Percentiles rank a stretch among this genome's conserved stretches.
These are phyloP conservation scores for Neonectria hederae DNA, from an alignment of 2,329 filamentous ascomycete species.

Conservation along the genomic window DNA sequence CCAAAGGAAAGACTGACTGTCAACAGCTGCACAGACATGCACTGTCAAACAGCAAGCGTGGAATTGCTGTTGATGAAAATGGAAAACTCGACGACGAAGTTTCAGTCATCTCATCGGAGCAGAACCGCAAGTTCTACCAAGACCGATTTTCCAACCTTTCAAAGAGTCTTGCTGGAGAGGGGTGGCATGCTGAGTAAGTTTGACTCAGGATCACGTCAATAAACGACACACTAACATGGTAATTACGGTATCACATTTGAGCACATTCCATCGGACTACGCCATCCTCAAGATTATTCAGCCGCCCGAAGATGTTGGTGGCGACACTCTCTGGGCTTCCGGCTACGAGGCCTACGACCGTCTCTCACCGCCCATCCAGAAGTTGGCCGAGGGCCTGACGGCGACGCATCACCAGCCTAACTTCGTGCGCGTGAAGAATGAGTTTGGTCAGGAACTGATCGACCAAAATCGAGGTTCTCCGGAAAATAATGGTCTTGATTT, in stretches of 20 bases:
- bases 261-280: conserved; percentile 21
- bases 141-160: conserved; percentile 4
- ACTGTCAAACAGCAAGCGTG: conserved; percentile 24
- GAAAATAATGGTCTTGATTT: conserved; percentile 26
- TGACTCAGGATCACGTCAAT: no score
- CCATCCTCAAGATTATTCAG: conserved; percentile 24
- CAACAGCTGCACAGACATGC: conserved; percentile 22
- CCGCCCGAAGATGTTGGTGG: conserved; percentile 24
- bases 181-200: conserved; percentile 28
- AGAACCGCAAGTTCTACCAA: conserved; percentile 16
- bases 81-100: conserved; percentile 27
- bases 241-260: conserved; percentile 26
- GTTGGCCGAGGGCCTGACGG: conserved; percentile 20
- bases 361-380: conserved; percentile 21
- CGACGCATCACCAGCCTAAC: conserved; percentile 15
- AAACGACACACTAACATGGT: no score
- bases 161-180: conserved; percentile 21
- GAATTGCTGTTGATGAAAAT: conserved; percentile 24
- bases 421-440: conserved; percentile 15
- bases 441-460: conserved; percentile 17
- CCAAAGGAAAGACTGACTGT: no score
- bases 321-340: conserved; percentile 24
- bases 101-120: conserved; percentile 23
- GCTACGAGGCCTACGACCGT: conserved; percentile 24
- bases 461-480: conserved; percentile 17